Evolutionary conservation across 768 basidiomycete species (phyloP).

Genomic region (Lactarius tabidus): DNA sequence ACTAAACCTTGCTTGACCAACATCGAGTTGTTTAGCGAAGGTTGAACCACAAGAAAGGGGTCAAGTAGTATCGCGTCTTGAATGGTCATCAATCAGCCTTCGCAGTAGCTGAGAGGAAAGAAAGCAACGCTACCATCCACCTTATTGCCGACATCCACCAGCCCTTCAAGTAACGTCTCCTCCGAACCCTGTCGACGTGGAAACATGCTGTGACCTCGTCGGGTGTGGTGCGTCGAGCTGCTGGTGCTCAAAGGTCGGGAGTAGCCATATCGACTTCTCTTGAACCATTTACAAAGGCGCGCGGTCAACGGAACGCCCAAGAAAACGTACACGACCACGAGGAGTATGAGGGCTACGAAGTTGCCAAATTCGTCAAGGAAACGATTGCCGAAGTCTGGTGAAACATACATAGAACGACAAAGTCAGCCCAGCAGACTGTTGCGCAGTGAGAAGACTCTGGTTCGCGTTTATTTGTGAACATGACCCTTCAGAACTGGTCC

Average conservation of each 20-base stretch:
- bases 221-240: background rate
- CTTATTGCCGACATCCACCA: background rate
- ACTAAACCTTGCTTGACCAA: constrained; percentile 23
- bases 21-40: constrained; percentile 23
- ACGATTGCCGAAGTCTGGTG: background rate
- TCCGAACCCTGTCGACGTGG: constrained; percentile 13
- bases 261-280: background rate
- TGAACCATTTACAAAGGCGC: constrained; percentile 19
- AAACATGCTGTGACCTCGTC: background rate
- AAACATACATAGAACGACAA: constrained; percentile 26
- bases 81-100: background rate
- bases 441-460: constrained; percentile 1
- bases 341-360: constrained; percentile 23
- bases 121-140: constrained; percentile 7
- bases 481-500: background rate
- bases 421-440: constrained; percentile 24
- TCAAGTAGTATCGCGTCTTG: constrained; percentile 5
- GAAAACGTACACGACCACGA: constrained; percentile 26
- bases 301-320: constrained; percentile 28
- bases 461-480: constrained; percentile 10
- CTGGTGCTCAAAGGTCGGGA: background rate
- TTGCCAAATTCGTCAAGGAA: background rate
- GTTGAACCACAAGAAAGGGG: constrained; percentile 24
- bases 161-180: constrained; percentile 4
- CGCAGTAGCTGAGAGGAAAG: background rate